These are phyloP conservation scores for Bryoerythrophyllum caledonicum DNA, from an alignment of 225 moss, liverwort and hornwort species.

Conservation along the genomic window DNA sequence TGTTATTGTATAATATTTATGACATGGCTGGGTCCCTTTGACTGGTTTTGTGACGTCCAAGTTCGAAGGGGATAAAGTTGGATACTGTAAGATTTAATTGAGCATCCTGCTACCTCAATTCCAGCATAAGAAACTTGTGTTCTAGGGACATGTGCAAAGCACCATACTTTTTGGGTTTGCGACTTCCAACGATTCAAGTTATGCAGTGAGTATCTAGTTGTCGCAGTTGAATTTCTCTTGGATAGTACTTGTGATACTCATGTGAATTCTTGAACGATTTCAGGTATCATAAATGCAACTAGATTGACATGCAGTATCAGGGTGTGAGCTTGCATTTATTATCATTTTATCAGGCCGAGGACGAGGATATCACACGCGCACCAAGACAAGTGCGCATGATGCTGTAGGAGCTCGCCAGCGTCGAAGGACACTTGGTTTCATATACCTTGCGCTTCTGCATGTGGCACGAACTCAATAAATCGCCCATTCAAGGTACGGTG, in stretches of 20 bases:
- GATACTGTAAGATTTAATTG: neutral
- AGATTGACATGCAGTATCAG: neutral
- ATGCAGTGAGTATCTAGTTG: neutral
- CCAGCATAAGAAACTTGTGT: neutral
- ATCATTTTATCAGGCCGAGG: too few species aligned
- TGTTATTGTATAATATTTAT: neutral
- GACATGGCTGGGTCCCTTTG: neutral
- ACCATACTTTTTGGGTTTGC: neutral
- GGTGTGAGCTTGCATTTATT: neutral
- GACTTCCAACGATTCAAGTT: neutral
- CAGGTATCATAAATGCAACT: neutral
- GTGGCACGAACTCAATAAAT: too few species aligned
- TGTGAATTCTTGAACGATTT: neutral
- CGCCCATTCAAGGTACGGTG: neutral
- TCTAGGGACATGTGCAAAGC: too few species aligned
- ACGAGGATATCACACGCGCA: too few species aligned
- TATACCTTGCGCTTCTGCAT: slow-evolving; percentile 6
- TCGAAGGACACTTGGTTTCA: neutral
- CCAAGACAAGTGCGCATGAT: too few species aligned
- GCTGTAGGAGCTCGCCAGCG: neutral
- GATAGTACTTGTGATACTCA: too few species aligned
- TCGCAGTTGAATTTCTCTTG: neutral
- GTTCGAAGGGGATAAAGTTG: neutral
- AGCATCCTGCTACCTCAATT: neutral
- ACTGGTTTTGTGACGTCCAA: neutral